These are phyloP conservation scores for Cutaneotrichosporon mucoides DNA, from an alignment of 1,284 basidiomycete species.

Conservation along the genomic window DNA sequence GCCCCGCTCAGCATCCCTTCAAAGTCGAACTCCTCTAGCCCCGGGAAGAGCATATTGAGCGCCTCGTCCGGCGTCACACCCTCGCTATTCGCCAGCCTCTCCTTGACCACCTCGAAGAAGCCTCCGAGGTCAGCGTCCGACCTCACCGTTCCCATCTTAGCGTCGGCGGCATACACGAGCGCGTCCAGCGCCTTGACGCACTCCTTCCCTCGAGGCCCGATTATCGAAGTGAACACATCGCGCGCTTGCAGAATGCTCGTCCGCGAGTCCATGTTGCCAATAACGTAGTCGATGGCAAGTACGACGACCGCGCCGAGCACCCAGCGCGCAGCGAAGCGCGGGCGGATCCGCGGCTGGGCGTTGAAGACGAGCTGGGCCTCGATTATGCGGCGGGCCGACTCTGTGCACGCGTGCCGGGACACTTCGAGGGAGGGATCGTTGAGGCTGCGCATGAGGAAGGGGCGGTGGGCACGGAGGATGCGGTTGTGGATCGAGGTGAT, in stretches of 20 bases:
- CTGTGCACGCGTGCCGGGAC: neutral
- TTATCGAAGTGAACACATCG: slow-evolving; percentile 1
- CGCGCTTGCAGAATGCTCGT: slow-evolving; percentile 2
- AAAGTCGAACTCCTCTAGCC: slow-evolving; percentile 1
- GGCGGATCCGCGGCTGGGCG: slow-evolving; percentile 11
- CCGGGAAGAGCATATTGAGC: neutral
- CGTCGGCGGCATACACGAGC: slow-evolving; percentile 1
- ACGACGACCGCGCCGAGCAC: slow-evolving; percentile 22
- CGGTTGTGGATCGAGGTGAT: slow-evolving; percentile 21
- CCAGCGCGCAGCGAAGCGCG: slow-evolving; percentile 16
- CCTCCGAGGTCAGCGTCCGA: neutral
- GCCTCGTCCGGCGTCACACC: neutral
- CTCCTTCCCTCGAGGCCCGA: neutral
- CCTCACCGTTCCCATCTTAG: neutral
- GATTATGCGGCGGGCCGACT: slow-evolving; percentile 13
- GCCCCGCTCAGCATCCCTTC: neutral
- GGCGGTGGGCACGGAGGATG: slow-evolving; percentile 22
- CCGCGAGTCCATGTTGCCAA: slow-evolving; percentile 3
- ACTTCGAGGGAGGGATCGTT: slow-evolving; percentile 2
- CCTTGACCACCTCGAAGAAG: neutral
- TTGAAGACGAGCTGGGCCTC: slow-evolving; percentile 11
- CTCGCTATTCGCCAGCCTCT: neutral
- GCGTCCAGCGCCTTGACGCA: neutral
- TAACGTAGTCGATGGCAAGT: slow-evolving; percentile 16
- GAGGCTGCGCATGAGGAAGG: slow-evolving; percentile 18